These are phyloP conservation scores for Cryphonectria carpinicola DNA, from an alignment of 2,329 filamentous ascomycete species.

Conservation along the genomic window DNA sequence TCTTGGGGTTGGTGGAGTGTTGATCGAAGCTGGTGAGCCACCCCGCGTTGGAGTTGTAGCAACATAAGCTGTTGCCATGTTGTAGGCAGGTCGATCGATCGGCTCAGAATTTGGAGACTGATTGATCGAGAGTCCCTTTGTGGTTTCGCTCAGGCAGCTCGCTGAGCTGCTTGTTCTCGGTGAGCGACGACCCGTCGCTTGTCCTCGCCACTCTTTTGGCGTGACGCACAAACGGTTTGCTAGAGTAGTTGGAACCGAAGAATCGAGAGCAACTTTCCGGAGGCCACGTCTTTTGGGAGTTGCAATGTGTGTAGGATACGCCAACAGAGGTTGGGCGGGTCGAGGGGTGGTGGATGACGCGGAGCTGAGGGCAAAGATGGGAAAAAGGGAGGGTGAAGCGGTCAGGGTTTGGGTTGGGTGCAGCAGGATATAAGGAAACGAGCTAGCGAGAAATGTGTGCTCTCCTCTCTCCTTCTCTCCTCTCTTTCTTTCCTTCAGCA, in stretches of 20 bases:
- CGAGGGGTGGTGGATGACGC: slow-evolving; percentile 16
- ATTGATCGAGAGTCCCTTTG: neutral
- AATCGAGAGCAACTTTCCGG: neutral
- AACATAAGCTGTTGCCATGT: slow-evolving; percentile 30
- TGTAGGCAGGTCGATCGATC: neutral
- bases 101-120: slow-evolving; percentile 7
- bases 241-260: slow-evolving; percentile 27
- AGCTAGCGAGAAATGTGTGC: neutral
- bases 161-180: neutral
- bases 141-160: neutral
- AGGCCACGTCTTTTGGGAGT: neutral
- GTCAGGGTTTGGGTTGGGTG: slow-evolving; percentile 21
- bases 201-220: neutral
- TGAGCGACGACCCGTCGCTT: neutral
- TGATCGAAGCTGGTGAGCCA: slow-evolving; percentile 51
- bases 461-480: neutral
- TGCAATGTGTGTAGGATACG: slow-evolving; percentile 10
- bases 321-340: slow-evolving; percentile 19
- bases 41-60: slow-evolving; percentile 63
- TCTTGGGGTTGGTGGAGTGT: slow-evolving; percentile 70
- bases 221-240: neutral
- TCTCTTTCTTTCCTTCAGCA: neutral
- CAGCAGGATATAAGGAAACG: slow-evolving; percentile 8
- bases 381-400: slow-evolving; percentile 11
- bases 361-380: slow-evolving; percentile 32